Conservation (phyloP, 192 early-diverging fungal genomes). For the Tieghemiomyces parasiticus region DNA sequence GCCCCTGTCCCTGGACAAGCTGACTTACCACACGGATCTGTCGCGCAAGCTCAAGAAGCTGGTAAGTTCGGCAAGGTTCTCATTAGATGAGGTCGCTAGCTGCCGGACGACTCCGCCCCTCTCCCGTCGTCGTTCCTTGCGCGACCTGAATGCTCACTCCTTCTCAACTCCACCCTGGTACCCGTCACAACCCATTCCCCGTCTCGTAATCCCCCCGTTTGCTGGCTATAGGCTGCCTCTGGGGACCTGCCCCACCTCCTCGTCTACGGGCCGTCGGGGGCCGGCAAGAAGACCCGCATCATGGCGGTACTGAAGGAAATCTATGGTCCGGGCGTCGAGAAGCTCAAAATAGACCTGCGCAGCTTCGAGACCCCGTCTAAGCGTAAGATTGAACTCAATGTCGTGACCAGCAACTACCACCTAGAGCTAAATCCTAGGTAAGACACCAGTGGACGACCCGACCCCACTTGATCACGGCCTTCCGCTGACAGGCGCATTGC, state of each 20-base stretch:
- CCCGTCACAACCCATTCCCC: neutral
- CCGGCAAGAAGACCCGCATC: conserved; percentile 94
- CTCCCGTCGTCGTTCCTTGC: neutral
- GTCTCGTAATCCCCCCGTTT: neutral
- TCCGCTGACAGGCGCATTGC: no score
- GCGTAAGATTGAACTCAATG: conserved; percentile 71
- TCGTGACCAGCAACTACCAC: conserved; percentile 91
- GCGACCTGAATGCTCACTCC: neutral
- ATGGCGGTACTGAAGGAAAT: conserved; percentile 71
- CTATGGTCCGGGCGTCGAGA: conserved; percentile 81
- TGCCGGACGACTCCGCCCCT: no score
- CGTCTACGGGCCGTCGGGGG: conserved; percentile 90
- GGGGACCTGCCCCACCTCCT: conserved; percentile 91
- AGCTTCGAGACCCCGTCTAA: conserved; percentile 71
- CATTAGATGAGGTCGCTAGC: no score
- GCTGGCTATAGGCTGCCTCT: conserved; percentile 29
- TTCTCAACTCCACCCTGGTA: neutral
- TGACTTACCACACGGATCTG: conserved; percentile 69
- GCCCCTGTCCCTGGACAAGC: conserved; percentile 63
- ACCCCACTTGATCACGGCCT: no score
- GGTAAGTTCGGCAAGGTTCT: conserved; percentile 23
- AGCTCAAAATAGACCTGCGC: conserved; percentile 85
- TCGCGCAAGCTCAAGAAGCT: conserved; percentile 57
- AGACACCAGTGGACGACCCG: neutral
- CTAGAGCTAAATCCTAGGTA: conserved; percentile 92